These are phyloP conservation scores for Hypoxylon sp. DNA, from an alignment of 2,329 filamentous ascomycete species.

Conservation along the genomic window DNA sequence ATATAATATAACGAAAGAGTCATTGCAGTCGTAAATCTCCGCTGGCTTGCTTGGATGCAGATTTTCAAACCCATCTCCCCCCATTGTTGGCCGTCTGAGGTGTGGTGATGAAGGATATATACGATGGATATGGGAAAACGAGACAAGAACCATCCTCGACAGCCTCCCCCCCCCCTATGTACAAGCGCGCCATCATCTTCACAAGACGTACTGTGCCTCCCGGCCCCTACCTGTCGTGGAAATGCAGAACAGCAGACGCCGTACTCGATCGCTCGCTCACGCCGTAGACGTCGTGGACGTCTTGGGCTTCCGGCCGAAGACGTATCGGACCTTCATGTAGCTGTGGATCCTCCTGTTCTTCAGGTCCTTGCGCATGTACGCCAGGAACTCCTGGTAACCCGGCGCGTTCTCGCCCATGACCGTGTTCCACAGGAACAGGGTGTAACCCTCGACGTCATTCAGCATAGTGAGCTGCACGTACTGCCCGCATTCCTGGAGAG, in stretches of 20 bases:
- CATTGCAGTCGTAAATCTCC: background rate
- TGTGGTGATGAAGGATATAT: no score
- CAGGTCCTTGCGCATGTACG: constrained; percentile 38
- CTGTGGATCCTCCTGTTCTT: constrained; percentile 35
- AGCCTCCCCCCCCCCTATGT: background rate
- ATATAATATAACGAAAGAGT: background rate
- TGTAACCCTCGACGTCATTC: constrained; percentile 44
- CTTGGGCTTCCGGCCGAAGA: constrained; percentile 36
- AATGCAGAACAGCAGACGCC: no score
- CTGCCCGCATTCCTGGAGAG: constrained; percentile 41
- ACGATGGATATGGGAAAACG: no score
- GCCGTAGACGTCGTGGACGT: no score
- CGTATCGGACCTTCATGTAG: constrained; percentile 38
- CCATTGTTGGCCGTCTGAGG: no score
- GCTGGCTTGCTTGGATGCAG: no score
- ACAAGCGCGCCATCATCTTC: no score
- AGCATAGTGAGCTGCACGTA: constrained; percentile 41
- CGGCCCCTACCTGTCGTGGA: no score
- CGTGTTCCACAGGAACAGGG: constrained; percentile 40
- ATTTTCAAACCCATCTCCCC: no score
- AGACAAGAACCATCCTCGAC: no score
- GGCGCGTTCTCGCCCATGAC: constrained; percentile 38
- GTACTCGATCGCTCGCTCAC: background rate
- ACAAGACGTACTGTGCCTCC: no score
- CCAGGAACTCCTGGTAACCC: constrained; percentile 34